phyloP scores from a whole-genome alignment of 306 rosid species.

The Fagus sylvatica region DNA sequence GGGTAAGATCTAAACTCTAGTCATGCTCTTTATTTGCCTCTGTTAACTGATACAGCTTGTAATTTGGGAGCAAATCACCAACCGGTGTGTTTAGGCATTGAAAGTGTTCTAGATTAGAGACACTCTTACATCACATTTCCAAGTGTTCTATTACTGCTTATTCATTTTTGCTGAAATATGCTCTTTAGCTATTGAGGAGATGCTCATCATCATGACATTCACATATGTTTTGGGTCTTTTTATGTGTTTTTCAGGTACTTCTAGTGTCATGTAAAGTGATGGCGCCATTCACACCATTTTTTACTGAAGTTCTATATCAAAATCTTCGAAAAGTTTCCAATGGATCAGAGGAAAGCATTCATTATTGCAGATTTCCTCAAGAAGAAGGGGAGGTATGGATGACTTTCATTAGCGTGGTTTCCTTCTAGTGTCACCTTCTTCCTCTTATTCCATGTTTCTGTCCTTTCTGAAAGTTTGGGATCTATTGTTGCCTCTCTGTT shows the following conservation, averaged over 20 bases:
- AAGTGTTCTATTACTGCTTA: neutral
- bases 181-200: neutral
- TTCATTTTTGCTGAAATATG: neutral
- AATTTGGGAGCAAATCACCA: neutral
- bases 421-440: neutral
- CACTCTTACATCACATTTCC: neutral
- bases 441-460: neutral
- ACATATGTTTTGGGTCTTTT: neutral
- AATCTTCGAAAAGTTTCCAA: constrained; percentile 78
- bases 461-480: neutral
- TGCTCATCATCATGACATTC: neutral
- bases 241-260: constrained; percentile 67
- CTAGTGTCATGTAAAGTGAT: constrained; percentile 89
- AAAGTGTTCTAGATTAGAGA: neutral
- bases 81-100: no score
- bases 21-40: neutral
- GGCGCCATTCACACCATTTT: constrained; percentile 99
- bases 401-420: neutral
- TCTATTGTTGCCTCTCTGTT: no score
- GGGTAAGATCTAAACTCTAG: neutral
- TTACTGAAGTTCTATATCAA: constrained; percentile 90
- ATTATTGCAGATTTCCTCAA: constrained; percentile 76
- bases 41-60: neutral
- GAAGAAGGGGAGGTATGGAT: constrained; percentile 76
- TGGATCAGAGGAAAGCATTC: constrained; percentile 80